phyloP scores from a whole-genome alignment of 306 rosid genomes.

The Cyclanthera cordifolia region DNA sequence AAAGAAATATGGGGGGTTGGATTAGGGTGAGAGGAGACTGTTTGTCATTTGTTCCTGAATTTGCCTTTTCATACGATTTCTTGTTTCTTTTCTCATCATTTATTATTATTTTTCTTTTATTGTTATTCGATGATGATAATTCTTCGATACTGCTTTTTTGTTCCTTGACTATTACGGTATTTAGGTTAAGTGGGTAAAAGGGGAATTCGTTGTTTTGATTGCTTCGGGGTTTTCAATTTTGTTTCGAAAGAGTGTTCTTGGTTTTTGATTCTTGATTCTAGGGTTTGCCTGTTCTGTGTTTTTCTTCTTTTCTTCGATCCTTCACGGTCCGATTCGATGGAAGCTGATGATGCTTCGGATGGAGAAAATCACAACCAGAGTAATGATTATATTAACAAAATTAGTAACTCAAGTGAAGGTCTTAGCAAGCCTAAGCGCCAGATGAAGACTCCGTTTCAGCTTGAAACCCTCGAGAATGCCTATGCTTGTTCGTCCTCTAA shows the following conservation, averaged over 20 bases:
- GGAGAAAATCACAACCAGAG: slow-evolving; percentile 39
- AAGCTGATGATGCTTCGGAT: slow-evolving; percentile 43
- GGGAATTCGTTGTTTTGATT: slow-evolving; percentile 25
- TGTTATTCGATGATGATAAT: slow-evolving; percentile 44
- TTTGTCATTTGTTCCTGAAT: slow-evolving; percentile 34
- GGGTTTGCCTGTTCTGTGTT: slow-evolving; percentile 34
- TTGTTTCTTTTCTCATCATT: slow-evolving; percentile 32
- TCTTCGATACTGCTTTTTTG: slow-evolving; percentile 33
- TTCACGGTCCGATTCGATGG: slow-evolving; percentile 50
- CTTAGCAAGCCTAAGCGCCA: slow-evolving; percentile 93
- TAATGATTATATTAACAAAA: slow-evolving; percentile 39
- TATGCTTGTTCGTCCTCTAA: slow-evolving; percentile 51
- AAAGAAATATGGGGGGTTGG: slow-evolving; percentile 43
- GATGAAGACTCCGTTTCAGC: slow-evolving; percentile 99
- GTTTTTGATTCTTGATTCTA: slow-evolving; percentile 20
- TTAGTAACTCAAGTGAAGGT: slow-evolving; percentile 76
- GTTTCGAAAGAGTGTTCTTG: slow-evolving; percentile 16
- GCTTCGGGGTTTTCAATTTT: slow-evolving; percentile 13
- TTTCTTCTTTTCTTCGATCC: slow-evolving; percentile 32
- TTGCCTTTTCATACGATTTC: slow-evolving; percentile 26
- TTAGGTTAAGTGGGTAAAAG: slow-evolving; percentile 26
- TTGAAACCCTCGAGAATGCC: slow-evolving; percentile 83
- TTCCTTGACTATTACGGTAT: slow-evolving; percentile 68
- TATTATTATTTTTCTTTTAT: slow-evolving; percentile 26
- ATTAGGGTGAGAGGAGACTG: slow-evolving; percentile 34